Evolutionary conservation across 495 filamentous ascomycete genomes (phyloP), one percentile per base, ranked within the genome.

Genomic region (Penicillium cinerascens): DNA sequence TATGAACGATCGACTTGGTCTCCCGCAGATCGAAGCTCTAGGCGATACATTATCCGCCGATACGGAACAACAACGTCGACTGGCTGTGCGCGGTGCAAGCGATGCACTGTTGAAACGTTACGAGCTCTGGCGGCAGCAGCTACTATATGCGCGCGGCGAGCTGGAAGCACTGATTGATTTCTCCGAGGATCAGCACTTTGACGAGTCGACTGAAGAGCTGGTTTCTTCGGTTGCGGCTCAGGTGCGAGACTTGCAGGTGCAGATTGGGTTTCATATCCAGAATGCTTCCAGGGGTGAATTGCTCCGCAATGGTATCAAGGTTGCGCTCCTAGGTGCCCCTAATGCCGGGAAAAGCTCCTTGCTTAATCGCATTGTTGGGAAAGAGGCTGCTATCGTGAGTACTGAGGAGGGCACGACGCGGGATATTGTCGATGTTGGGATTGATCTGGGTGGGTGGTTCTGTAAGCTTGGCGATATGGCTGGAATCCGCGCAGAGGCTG

Each of bases 161-260:
- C 77, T 97, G 44, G 93, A 98, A 66, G 93, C 93, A 1, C 70
- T 97, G 51, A 97, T 98, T 61, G 93, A 98, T 64, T 98, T 98
- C 67, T 86, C 87, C 1, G 93, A 98, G 69, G 95, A 97, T 61
- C 92, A 97, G 70, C 86, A 96, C 73, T 97, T 98, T 56, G 92
- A 97, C 48, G 91, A 96, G 61, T 87, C 89, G 1, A 87, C 91
- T 0, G 72, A 76, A 6, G 82, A 86, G 50, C 74, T 97, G 25
- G 76, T 91, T 5, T 61, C 56, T 2, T 88, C 82, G 26, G 89
- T 96, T 22, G 78, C 83, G 18, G 58, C 49, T 11, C 81, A 89
- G 56, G 82, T 96, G 9, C 56, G 63, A 13, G 64, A 58, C 3
- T 78, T 98, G 42, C 69, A 76, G 44, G 58, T 68, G 36, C 80